Base-by-base conservation (phyloP, 306 rosid species). In the Citrullus amarus region DNA sequence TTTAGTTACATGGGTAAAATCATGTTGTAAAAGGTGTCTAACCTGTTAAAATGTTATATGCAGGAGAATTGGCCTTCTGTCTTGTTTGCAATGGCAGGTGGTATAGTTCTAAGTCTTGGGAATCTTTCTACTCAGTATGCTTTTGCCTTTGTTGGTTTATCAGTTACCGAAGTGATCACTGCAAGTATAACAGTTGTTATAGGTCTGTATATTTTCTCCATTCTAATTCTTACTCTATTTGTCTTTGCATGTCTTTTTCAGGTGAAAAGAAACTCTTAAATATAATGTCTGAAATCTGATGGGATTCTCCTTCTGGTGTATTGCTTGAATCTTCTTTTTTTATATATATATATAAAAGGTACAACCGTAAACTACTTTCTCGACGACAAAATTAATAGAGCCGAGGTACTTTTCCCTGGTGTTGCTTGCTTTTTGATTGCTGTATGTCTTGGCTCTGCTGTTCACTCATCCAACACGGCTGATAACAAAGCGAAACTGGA, bases 381-480 rank as follows among this genome's bases (percentile, higher is more conserved):
- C 77, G 96, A 93, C 82, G 91, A 82, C 85, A 88, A 81, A 79
- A 93, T 93, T 75, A 93, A 91, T 18, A 90, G 71, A 72, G 98
- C 97, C 7, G 90, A 90, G 84, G 87, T 93, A 80, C 93, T 91
- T 85, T 93, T 93, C 85, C 88, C 97, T 1, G 98, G 98, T 34
- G 98, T 93, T 79, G 98, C 81, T 75, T 91, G 97, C 90, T 93
- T 93, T 86, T 84, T 93, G 83, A 71, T 91, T 34, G 98, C 97
- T 2, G 97, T 91, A 74, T 93, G 92, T 83, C 88, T 91, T 67
- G 98, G 96, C 59, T 89, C 93, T 78, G 87, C 88, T 77, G 93
- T 93, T 80, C 97, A 93, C 87, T 82, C 96, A 76, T 93, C 98
- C 79, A 93, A 93, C 82, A 86, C 89, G 60, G 85, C 91, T 78